These are phyloP conservation scores for Eimeria praecox DNA, from an alignment of 169 alveolate species.

Conservation along the genomic window DNA sequence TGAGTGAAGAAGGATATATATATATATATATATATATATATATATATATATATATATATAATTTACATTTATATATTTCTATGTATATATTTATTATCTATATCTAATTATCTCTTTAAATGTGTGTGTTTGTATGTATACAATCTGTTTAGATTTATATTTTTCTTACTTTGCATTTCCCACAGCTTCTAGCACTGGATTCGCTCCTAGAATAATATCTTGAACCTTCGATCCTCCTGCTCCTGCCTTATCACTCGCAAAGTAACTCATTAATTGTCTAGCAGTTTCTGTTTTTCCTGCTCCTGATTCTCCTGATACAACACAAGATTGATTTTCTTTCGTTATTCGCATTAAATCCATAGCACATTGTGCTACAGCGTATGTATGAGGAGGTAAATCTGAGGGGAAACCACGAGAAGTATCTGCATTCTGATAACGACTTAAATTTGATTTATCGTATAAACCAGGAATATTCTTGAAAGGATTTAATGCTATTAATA, in stretches of 20 bases:
- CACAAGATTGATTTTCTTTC: conserved; percentile 71
- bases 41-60: too few relatives aligned
- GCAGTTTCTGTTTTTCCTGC: conserved; percentile 99
- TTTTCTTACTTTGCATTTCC: conserved; percentile 98
- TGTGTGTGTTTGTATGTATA: too few relatives aligned
- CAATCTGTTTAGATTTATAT: too few relatives aligned
- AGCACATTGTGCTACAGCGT: conserved; percentile 89
- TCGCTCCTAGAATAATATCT: conserved; percentile 91
- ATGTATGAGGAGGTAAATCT: conserved; percentile 92
- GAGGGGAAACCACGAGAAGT: conserved; percentile 85
- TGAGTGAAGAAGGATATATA: too few relatives aligned
- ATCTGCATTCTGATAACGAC: conserved; percentile 89
- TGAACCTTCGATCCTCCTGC: conserved; percentile 64
- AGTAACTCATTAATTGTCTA: conserved; percentile 84
- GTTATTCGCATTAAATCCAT: conserved; percentile 52
- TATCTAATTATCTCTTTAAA: too few relatives aligned
- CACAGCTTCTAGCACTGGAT: conserved; percentile 91
- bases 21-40: too few relatives aligned
- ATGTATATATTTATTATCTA: too few relatives aligned
- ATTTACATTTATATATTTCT: too few relatives aligned
- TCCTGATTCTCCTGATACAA: conserved; percentile 97
- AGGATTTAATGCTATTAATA: conserved; percentile 94
- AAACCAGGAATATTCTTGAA: conserved; percentile 91
- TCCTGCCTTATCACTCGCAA: conserved; percentile 76
- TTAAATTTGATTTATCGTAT: conserved; percentile 88